phyloP scores from a whole-genome alignment of 2,329 filamentous ascomycete genomes.

The Rutstroemia sp. region DNA sequence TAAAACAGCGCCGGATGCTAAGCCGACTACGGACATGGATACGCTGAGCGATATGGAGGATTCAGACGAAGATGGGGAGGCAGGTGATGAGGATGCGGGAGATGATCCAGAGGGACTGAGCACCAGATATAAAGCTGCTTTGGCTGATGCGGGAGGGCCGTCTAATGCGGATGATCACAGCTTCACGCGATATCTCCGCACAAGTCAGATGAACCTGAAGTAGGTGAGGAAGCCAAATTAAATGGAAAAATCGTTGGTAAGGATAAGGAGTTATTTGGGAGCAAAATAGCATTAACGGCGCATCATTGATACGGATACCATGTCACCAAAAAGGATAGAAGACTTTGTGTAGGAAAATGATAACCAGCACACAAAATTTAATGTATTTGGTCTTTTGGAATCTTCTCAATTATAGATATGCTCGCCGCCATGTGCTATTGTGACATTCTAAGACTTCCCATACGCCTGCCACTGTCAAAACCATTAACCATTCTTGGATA shows the following conservation, averaged over 20 bases:
- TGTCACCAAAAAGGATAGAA: background rate
- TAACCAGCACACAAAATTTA: constrained; percentile 1
- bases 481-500: too few species aligned
- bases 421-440: background rate
- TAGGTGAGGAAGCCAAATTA: background rate
- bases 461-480: constrained; percentile 5
- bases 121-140: constrained; percentile 68
- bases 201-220: constrained; percentile 29
- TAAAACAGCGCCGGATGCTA: constrained; percentile 3
- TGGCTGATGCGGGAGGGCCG: constrained; percentile 47
- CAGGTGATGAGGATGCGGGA: constrained; percentile 38
- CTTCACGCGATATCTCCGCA: constrained; percentile 28
- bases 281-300: constrained; percentile 26
- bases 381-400: background rate
- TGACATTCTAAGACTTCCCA: constrained; percentile 5
- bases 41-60: constrained; percentile 30
- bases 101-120: constrained; percentile 57
- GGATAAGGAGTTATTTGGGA: constrained; percentile 12
- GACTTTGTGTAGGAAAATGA: background rate
- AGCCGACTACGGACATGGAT: constrained; percentile 30
- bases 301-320: constrained; percentile 14
- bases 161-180: constrained; percentile 26
- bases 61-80: constrained; percentile 48
- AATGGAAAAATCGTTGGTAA: constrained; percentile 1
- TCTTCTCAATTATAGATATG: background rate